Base-by-base conservation (phyloP, 2,329 filamentous ascomycete species). In the Emydomyces testavorans region DNA sequence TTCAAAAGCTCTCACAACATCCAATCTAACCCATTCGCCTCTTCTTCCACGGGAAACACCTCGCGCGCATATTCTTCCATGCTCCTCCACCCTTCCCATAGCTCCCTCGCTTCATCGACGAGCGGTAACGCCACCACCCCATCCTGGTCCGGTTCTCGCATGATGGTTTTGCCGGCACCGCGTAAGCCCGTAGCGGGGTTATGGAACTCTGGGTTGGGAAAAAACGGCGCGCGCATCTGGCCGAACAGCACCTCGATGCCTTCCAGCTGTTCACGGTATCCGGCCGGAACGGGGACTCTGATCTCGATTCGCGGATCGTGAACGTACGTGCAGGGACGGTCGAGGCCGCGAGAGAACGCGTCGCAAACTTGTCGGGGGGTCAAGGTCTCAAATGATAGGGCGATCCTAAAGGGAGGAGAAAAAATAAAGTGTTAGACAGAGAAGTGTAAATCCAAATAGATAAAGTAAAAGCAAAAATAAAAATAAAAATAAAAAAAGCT, bases 61-160 rank as follows among this genome's bases (percentile, higher is more conserved):
- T 96, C 92, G 41, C 85, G 76, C 1, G 90, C 90, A 63, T 96
- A 98, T 66, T 96, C 92, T 62, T 95, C 88, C 56, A 96, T 76
- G 24, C 86, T 85, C 47, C 92, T 76, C 56, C 87, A 87, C 3
- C 88, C 92, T 62, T 94, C 86, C 92, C 92, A 96, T 20, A 98
- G 70, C 57, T 83, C 76, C 52, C 90, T 71, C 1, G 89, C 85
- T 56, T 87, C 80, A 6, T 76, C 74, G 0, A 88, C 87, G 54
- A 84, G 84, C 54, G 75, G 78, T 68, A 61, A 80, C 78, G 49
- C 85, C 68, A 67, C 57, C 6, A 67, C 61, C 71, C 75, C 65
- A 31, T 51, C 51, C 46, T 43, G 49, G 34, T 49, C 49, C 23
- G 38, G 37, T 18, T 40, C 31, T 5, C 32, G 49, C 13, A 26